These are phyloP conservation scores for Bruguiera hainesii DNA, from an alignment of 441 rosid genomes.

Conservation along the genomic window DNA sequence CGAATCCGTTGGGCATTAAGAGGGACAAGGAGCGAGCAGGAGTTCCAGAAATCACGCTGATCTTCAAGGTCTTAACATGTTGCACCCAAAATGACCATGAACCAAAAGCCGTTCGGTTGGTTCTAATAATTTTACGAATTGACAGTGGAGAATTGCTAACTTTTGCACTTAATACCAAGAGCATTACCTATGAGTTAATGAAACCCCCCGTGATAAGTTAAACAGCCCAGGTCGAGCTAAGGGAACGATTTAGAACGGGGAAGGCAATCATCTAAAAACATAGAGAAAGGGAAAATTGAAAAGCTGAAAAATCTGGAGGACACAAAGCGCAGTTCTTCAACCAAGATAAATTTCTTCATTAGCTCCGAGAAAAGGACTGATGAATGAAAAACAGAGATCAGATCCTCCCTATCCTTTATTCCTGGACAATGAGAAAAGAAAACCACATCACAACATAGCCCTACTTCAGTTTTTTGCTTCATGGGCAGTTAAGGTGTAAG, in stretches of 20 bases:
- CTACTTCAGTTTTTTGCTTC: constrained; percentile 13
- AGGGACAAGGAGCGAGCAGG: no score
- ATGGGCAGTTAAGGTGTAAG: constrained; percentile 5
- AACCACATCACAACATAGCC: constrained; percentile 16
- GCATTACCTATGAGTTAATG: no score
- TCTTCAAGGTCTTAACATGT: no score
- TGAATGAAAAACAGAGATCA: constrained; percentile 1
- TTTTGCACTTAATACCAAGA: no score
- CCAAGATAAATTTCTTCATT: constrained; percentile 19
- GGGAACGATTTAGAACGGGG: not conserved
- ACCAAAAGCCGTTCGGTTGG: no score
- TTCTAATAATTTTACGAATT: no score
- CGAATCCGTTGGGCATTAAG: no score
- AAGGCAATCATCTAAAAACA: not conserved
- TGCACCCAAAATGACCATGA: no score
- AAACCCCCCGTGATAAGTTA: no score
- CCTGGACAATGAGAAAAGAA: constrained; percentile 17
- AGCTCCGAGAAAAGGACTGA: constrained; percentile 11
- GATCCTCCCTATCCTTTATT: constrained; percentile 24
- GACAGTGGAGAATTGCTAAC: no score
- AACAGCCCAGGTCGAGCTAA: no score
- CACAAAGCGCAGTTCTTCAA: not conserved
- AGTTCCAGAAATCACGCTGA: no score
- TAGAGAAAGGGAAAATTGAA: not conserved
- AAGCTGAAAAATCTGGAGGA: not conserved